Percentiles rank a stretch among this genome's conserved stretches.
Evolutionary conservation across 1,139 yeast species (phyloP).

Genomic region (Nakaseomyces delphensis): DNA sequence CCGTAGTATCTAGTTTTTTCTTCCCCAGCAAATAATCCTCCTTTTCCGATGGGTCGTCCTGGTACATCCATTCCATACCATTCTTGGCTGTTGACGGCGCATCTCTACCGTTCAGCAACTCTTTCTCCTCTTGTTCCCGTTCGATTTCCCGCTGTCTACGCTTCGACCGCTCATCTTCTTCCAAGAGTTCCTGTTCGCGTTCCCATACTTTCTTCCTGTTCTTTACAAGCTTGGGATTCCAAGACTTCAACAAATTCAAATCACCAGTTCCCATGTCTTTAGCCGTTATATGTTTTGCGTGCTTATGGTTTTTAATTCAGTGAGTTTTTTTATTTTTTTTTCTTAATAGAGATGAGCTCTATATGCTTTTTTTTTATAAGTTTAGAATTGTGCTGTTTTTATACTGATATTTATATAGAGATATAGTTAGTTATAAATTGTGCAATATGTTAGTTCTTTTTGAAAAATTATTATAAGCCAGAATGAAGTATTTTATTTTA

Average conservation of each 20-base stretch:
- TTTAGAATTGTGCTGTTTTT: too few relatives aligned
- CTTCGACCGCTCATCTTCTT: slow-evolving; percentile 58
- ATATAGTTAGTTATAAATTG: too few relatives aligned
- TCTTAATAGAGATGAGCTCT: too few relatives aligned
- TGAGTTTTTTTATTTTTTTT: too few relatives aligned
- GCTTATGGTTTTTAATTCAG: too few relatives aligned
- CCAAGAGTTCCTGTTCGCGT: slow-evolving; percentile 67
- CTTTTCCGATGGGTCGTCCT: slow-evolving; percentile 36
- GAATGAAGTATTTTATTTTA: not conserved
- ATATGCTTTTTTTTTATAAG: too few relatives aligned
- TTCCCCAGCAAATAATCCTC: slow-evolving; percentile 46
- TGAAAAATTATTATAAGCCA: too few relatives aligned
- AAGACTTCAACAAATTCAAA: slow-evolving; percentile 80
- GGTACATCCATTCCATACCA: slow-evolving; percentile 82
- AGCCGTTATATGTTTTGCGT: too few relatives aligned
- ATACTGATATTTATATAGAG: too few relatives aligned
- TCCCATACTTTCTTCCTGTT: slow-evolving; percentile 85
- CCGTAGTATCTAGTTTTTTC: slow-evolving; percentile 37
- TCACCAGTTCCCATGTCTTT: slow-evolving; percentile 76
- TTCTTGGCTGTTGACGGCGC: slow-evolving; percentile 36
- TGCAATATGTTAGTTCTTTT: too few relatives aligned
- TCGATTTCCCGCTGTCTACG: slow-evolving; percentile 58
- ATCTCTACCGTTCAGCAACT: slow-evolving; percentile 35
- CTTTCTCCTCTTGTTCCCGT: slow-evolving; percentile 55
- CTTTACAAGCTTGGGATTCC: slow-evolving; percentile 86